A percentile compares a stretch with the other conserved stretches of the same genome.
These are phyloP conservation scores for Acaromyces ingoldii DNA, from an alignment of 1,284 basidiomycete genomes.

Conservation along the genomic window DNA sequence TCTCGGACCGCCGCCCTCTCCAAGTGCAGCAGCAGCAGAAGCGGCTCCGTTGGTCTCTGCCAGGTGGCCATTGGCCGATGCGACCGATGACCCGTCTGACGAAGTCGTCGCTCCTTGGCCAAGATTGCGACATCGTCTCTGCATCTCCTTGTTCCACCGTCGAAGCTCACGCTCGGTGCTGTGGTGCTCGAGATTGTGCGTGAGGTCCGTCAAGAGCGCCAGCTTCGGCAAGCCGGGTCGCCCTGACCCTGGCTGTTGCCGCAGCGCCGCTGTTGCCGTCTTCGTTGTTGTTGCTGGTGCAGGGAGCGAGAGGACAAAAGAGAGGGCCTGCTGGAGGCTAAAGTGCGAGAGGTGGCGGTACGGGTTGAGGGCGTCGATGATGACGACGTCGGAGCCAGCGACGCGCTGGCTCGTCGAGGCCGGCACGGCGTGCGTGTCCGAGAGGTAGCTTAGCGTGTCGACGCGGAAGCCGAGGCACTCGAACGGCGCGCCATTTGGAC, in stretches of 20 bases:
- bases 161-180: constrained; percentile 18
- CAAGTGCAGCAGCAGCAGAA: not conserved
- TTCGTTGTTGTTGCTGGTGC: not conserved
- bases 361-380: constrained; percentile 44
- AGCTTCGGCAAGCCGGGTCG: too few species aligned
- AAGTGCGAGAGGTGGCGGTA: constrained; percentile 38
- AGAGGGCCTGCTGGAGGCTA: constrained; percentile 40
- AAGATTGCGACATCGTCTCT: constrained; percentile 12
- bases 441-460: constrained; percentile 43
- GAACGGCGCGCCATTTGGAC: constrained; percentile 23
- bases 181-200: constrained; percentile 39
- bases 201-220: constrained; percentile 41
- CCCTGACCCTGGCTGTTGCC: too few species aligned
- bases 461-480: constrained; percentile 43
- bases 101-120: too few species aligned
- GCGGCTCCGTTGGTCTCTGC: not conserved
- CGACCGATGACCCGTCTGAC: too few species aligned
- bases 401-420: constrained; percentile 19
- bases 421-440: constrained; percentile 41
- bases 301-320: constrained; percentile 16
- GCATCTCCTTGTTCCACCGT: constrained; percentile 18
- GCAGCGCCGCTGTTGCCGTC: not conserved
- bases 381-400: constrained; percentile 27
- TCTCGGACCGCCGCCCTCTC: constrained; percentile 20
- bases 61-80: not conserved